Conservation (phyloP, 306 rosid genomes). For the Citrullus amarus region DNA sequence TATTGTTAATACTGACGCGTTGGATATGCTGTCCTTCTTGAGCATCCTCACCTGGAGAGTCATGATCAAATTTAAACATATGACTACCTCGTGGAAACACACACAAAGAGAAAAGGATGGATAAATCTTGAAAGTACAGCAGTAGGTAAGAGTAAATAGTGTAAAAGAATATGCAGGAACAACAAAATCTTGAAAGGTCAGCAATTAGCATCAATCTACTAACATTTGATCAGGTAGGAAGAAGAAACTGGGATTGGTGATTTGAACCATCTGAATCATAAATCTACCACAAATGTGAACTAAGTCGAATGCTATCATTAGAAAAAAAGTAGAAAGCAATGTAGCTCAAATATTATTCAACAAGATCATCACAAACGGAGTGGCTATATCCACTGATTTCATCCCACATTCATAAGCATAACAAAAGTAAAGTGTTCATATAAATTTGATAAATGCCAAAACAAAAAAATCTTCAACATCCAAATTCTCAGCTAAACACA, state of each 20-base stretch:
- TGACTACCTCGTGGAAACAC: conserved; percentile 7
- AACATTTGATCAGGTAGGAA: neutral
- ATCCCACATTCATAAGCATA: neutral
- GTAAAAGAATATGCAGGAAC: neutral
- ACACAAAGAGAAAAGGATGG: neutral
- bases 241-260: neutral
- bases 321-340: neutral
- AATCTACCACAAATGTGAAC: neutral
- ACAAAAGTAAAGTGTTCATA: neutral
- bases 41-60: conserved; percentile 47
- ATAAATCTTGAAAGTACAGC: neutral
- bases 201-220: neutral
- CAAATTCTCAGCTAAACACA: neutral
- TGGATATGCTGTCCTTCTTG: conserved; percentile 12
- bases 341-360: neutral
- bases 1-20: conserved; percentile 25
- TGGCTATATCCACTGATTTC: neutral
- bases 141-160: neutral
- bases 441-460: neutral
- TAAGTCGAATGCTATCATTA: neutral
- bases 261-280: conserved; percentile 5
- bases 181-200: neutral
- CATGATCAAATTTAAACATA: conserved; percentile 14
- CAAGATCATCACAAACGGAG: neutral
- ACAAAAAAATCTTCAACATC: neutral